Percentiles rank a stretch among this genome's conserved stretches.
Conservation (phyloP, 2,329 filamentous ascomycete genomes). For the Pseudogymnoascus sp. region DNA sequence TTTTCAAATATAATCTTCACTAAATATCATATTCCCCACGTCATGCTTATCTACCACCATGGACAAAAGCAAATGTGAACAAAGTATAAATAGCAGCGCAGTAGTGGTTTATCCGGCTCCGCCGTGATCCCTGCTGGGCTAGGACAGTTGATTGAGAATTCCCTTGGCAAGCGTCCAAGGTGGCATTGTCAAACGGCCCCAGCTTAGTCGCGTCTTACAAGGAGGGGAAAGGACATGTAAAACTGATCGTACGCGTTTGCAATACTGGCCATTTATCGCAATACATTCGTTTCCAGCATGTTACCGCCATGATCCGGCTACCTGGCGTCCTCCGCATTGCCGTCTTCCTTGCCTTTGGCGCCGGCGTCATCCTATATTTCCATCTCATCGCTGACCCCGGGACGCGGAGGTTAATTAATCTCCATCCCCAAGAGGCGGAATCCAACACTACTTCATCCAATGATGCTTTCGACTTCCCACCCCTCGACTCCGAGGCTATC, state of each 20-base stretch:
- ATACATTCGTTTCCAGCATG: not conserved
- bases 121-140: not conserved
- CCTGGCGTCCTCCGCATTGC: not conserved
- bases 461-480: conserved; percentile 30
- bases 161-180: conserved; percentile 7
- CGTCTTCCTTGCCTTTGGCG: not conserved
- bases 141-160: not conserved
- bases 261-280: not conserved
- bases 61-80: no score
- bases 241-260: not conserved
- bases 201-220: conserved; percentile 9
- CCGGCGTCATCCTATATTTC: not conserved
- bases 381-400: not conserved
- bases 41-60: not conserved
- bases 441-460: not conserved
- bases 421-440: not conserved
- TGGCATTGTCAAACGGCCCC: conserved; percentile 12
- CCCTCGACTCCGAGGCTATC: conserved; percentile 30
- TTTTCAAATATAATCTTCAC: not conserved
- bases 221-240: not conserved
- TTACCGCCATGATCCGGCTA: not conserved
- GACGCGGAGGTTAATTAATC: not conserved
- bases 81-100: conserved; percentile 3
- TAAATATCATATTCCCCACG: not conserved
- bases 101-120: not conserved